Conservation (phyloP, 2,329 filamentous ascomycete genomes). For the Penicillium occitanis region DNA sequence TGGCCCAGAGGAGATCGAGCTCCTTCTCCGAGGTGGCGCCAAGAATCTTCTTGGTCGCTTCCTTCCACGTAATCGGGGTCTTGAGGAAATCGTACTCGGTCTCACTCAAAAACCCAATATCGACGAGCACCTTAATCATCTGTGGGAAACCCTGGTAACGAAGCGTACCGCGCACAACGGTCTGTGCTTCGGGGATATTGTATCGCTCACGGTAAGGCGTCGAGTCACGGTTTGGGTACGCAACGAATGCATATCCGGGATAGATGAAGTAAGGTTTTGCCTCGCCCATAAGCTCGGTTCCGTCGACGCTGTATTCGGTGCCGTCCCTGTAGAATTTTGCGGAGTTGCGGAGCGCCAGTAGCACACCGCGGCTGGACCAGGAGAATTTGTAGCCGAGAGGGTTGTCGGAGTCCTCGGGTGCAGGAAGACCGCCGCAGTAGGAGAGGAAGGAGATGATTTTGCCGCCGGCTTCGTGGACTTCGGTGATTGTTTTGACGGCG, state of each 20-base stretch:
- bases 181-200: slow-evolving; percentile 86
- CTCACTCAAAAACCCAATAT: slow-evolving; percentile 84
- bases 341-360: slow-evolving; percentile 82
- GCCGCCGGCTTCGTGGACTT: slow-evolving; percentile 80
- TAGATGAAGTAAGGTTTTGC: slow-evolving; percentile 92
- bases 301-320: slow-evolving; percentile 65
- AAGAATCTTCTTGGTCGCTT: slow-evolving; percentile 76
- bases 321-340: slow-evolving; percentile 81
- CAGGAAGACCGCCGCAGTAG: slow-evolving; percentile 79
- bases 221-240: slow-evolving; percentile 90
- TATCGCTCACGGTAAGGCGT: slow-evolving; percentile 86
- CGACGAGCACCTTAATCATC: slow-evolving; percentile 82
- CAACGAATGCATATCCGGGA: slow-evolving; percentile 83
- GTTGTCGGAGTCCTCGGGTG: slow-evolving; percentile 77
- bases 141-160: slow-evolving; percentile 88
- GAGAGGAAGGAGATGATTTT: slow-evolving; percentile 79
- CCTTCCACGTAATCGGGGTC: slow-evolving; percentile 73
- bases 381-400: slow-evolving; percentile 93
- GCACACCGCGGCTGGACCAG: slow-evolving; percentile 75
- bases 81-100: slow-evolving; percentile 65
- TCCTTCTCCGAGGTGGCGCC: slow-evolving; percentile 65
- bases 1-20: slow-evolving; percentile 69
- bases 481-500: slow-evolving; percentile 78
- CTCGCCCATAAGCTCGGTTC: slow-evolving; percentile 74
- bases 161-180: slow-evolving; percentile 79